Evolutionary conservation across 2,329 filamentous ascomycete genomes (phyloP).

Genomic region (Clathrospora elynae): DNA sequence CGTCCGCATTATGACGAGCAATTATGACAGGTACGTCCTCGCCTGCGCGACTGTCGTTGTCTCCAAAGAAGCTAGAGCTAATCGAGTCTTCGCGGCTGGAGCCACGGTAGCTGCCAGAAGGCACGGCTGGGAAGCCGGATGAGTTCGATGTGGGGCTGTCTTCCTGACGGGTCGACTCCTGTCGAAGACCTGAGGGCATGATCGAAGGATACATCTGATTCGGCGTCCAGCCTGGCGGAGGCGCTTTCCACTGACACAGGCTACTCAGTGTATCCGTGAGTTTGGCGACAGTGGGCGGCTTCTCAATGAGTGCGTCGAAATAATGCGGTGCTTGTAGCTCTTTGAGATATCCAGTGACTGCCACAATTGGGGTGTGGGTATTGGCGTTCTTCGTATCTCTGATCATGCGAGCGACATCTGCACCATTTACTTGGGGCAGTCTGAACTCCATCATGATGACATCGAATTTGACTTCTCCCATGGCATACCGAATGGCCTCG

Average conservation of each 20-base stretch:
- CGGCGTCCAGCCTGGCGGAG: constrained; percentile 63
- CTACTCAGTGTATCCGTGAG: constrained; percentile 84
- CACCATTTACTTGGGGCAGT: constrained; percentile 90
- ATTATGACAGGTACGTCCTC: constrained; percentile 80
- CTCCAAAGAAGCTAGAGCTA: constrained; percentile 84
- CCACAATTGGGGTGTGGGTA: constrained; percentile 90
- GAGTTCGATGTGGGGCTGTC: constrained; percentile 83
- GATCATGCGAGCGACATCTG: constrained; percentile 96
- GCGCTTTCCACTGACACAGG: constrained; percentile 91
- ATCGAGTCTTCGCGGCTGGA: constrained; percentile 89
- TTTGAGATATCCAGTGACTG: constrained; percentile 97
- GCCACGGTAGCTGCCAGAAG: constrained; percentile 75
- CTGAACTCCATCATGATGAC: constrained; percentile 99
- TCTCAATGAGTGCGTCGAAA: constrained; percentile 94
- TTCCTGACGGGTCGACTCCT: constrained; percentile 66
- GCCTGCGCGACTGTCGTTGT: constrained; percentile 73
- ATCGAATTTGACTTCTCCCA: constrained; percentile 98
- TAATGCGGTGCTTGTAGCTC: constrained; percentile 93
- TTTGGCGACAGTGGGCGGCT: constrained; percentile 92
- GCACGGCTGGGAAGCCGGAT: constrained; percentile 72
- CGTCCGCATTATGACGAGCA: constrained; percentile 72
- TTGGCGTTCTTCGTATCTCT: constrained; percentile 96
- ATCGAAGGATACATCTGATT: constrained; percentile 49
- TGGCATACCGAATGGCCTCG: constrained; percentile 89
- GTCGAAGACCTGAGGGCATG: constrained; percentile 66